Conservation (phyloP, 23 red algal genomes). For the Chondrus crispus region DNA sequence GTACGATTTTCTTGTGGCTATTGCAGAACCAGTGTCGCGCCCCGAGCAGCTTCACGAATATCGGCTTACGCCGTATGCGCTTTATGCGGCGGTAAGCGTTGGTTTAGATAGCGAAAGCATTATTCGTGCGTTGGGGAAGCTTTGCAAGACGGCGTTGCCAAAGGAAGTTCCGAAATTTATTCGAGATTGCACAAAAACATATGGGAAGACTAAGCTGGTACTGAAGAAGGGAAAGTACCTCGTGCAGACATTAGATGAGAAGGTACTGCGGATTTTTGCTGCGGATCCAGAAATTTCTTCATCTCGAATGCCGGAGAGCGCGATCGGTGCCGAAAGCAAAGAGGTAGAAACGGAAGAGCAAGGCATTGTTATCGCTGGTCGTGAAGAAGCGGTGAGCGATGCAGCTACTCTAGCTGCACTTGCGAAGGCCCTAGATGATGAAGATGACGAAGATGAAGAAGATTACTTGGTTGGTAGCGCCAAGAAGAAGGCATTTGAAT, state of each 20-base stretch:
- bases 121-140: conserved; percentile 68
- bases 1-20: conserved; percentile 97
- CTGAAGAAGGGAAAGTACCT: conserved; percentile 81
- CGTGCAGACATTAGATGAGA: conserved; percentile 75
- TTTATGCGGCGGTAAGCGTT: conserved; percentile 94
- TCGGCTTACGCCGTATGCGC: conserved; percentile 79
- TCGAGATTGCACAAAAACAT: conserved; percentile 85
- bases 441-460: conserved; percentile 75
- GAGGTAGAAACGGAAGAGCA: conserved; percentile 56
- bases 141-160: conserved; percentile 93
- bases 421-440: conserved; percentile 53
- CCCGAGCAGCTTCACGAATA: conserved; percentile 97
- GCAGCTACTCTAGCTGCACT: conserved; percentile 48
- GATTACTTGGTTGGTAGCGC: not conserved
- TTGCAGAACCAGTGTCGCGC: conserved; percentile 85
- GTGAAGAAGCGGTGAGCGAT: conserved; percentile 63
- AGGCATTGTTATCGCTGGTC: conserved; percentile 42
- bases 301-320: conserved; percentile 57
- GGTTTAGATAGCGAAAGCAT: conserved; percentile 92
- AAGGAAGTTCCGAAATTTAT: conserved; percentile 68
- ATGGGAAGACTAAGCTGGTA: conserved; percentile 94
- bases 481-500: conserved; percentile 64
- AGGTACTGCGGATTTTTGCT: conserved; percentile 65
- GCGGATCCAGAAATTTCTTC: conserved; percentile 60
- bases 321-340: conserved; percentile 8